phyloP scores from a whole-genome alignment of 139 green algal genomes.

The Pycnococcus provasolii region DNA sequence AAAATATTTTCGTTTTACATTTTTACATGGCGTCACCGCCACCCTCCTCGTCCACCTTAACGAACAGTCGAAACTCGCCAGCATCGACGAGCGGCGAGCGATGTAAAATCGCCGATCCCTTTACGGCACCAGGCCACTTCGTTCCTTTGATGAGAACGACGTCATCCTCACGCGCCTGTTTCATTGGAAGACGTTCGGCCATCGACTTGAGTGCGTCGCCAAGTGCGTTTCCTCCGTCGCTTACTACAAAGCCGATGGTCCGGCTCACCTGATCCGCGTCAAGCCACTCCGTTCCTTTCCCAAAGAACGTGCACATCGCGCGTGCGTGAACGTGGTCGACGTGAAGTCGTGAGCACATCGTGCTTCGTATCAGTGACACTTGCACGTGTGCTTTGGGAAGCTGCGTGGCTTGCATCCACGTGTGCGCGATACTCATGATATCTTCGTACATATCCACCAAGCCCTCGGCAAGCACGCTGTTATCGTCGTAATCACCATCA shows the following conservation, averaged over 20 bases:
- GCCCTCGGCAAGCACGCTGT: no score
- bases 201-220: background rate
- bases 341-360: conserved; percentile 11
- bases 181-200: background rate
- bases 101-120: conserved; percentile 2
- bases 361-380: background rate
- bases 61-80: no score
- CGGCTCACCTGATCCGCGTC: background rate
- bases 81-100: background rate
- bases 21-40: background rate
- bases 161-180: background rate
- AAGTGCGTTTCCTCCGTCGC: background rate
- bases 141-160: conserved; percentile 10
- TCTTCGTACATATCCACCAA: no score
- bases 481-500: no score
- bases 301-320: conserved; percentile 12
- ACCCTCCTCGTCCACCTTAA: conserved; percentile 15
- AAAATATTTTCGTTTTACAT: no score
- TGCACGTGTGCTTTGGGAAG: background rate
- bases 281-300: conserved; percentile 3
- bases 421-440: no score
- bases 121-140: background rate
- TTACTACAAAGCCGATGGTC: background rate
- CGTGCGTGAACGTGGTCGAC: conserved; percentile 1
- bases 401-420: no score